These are phyloP conservation scores for Lentinula edodes DNA, from an alignment of 768 basidiomycete genomes.

Conservation along the genomic window DNA sequence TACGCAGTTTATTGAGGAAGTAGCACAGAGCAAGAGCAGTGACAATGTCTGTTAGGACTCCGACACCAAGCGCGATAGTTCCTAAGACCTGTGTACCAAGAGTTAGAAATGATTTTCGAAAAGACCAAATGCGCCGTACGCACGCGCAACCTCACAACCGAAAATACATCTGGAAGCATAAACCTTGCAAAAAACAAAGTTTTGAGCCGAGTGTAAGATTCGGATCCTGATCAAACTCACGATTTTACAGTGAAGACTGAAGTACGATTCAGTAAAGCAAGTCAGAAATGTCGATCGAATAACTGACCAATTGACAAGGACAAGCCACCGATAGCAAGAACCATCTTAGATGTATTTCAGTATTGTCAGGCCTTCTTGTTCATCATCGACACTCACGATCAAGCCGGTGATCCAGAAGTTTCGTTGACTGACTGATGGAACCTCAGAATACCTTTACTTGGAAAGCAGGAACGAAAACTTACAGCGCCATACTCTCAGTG, in stretches of 20 bases:
- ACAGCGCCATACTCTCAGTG: slow-evolving; percentile 64
- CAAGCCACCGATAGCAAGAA: not conserved
- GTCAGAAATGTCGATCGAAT: not conserved
- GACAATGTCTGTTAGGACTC: slow-evolving; percentile 53
- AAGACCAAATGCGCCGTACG: slow-evolving; percentile 7
- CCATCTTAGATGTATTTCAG: not conserved
- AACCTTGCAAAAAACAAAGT: slow-evolving; percentile 24
- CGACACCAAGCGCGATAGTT: slow-evolving; percentile 43
- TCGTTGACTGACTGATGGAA: slow-evolving; percentile 45
- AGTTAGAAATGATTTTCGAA: not conserved
- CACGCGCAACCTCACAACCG: slow-evolving; percentile 42
- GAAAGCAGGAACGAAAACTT: slow-evolving; percentile 11
- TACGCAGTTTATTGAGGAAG: slow-evolving; percentile 53
- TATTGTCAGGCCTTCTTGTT: not conserved
- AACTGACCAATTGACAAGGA: not conserved
- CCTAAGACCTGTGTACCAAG: slow-evolving; percentile 36
- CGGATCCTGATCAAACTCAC: slow-evolving; percentile 21
- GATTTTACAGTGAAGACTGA: slow-evolving; percentile 42
- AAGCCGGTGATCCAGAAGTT: slow-evolving; percentile 48
- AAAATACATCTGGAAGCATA: slow-evolving; percentile 32
- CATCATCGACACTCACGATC: slow-evolving; percentile 37
- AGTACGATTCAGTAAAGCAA: not conserved
- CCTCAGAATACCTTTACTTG: not conserved
- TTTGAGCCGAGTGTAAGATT: not conserved
- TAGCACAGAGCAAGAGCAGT: slow-evolving; percentile 53